Base-by-base conservation (phyloP, 2,329 filamentous ascomycete genomes). In the Penicillium brasilianum region DNA sequence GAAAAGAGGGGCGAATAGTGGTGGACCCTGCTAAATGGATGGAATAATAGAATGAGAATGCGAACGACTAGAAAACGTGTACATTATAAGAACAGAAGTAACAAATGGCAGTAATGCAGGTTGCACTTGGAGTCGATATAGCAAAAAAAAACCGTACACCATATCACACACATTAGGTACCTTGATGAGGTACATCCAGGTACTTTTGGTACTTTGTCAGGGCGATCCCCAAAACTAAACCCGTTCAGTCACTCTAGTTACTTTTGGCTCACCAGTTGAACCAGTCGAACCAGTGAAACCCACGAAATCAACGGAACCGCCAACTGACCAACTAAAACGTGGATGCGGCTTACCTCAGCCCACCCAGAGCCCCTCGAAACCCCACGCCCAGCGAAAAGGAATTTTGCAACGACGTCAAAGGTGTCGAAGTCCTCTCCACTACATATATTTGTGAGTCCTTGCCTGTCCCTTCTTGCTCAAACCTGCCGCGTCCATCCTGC, bases 341-440 rank as follows among this genome's bases (percentile, higher is more conserved):
- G 36, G 51, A 36, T 43, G 25, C 25, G 61, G 71, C 67, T 74
- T 74, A 74, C 71, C 67, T 74, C 72, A 74, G 69, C 72, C 57
- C 57, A 65, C 64, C 60, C 50, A 50, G 46, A 69, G 62, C 65
- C 61, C 66, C 62, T 61, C 69, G 64, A 53, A 53, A 69, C 72
- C 71, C 73, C 73, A 75, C 72, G 69, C 72, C 72, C 72, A 70
- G 20, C 14, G 22, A 53, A 53, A 53, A 37, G 69, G 71, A 74
- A 73, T 70, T 73, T 75, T 74, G 68, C 69, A 72, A 71, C 67
- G 59, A 66, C 64, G 64, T 61, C 60, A 66, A 55, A 63, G 41
- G 51, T 61, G 55, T 34, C n/a, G 51, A 65, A 60, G 64, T 61
- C 43, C 48, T 60, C 50, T 32, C 36, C 34, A 52, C 50, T 28